Evolutionary conservation across 768 basidiomycete genomes (phyloP), one percentile per base, ranked within the genome.

Genomic region (Nidularia pulvinata): DNA sequence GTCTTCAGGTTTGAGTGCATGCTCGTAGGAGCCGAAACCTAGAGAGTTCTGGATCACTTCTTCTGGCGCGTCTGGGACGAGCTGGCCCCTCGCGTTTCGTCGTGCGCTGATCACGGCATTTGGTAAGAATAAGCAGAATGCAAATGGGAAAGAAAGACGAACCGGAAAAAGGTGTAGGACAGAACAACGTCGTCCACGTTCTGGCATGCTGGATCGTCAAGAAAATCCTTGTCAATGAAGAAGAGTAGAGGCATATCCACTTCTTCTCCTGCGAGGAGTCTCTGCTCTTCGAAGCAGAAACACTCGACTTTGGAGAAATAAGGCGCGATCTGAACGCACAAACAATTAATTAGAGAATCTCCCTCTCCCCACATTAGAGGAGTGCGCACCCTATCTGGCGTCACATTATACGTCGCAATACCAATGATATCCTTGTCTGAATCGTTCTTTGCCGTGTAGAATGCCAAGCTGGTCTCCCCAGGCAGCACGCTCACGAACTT

Each of bases 251-350:
- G 97, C 83, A 99, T 93, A 70, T 99, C 97, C 34, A 99, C 91
- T 71, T 98, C 95, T 73, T 99, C 97, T 32, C 89, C 88, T 0
- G 95, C 95, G 25, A 97, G 76, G 7, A 99, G 83, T 61, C 88
- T 91, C 70, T 99, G 97, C 67, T 99, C 97, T 68, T 99, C 97
- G 60, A 99, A 99, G 71, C 97, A 99, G 77, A 99, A 99, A 60
- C 97, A 99, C 69, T 99, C 97, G 10, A 99, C 94, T 74, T 99
- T 99, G 49, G 95, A 94, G 65, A 99, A 99, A 70, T 98, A 98
- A 0, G 96, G 95, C 7, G 97, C 97, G 59, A 98, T 82, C 96
- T 98, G 63, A 16, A 50, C 11, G 5, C 44, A 14, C 7, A 7
- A 49, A 47, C 43, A 39, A 47, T 39, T 19, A 33, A 54, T n/a